phyloP scores from a whole-genome alignment of 2,329 filamentous ascomycete species.

The Fusarium chuoi region DNA sequence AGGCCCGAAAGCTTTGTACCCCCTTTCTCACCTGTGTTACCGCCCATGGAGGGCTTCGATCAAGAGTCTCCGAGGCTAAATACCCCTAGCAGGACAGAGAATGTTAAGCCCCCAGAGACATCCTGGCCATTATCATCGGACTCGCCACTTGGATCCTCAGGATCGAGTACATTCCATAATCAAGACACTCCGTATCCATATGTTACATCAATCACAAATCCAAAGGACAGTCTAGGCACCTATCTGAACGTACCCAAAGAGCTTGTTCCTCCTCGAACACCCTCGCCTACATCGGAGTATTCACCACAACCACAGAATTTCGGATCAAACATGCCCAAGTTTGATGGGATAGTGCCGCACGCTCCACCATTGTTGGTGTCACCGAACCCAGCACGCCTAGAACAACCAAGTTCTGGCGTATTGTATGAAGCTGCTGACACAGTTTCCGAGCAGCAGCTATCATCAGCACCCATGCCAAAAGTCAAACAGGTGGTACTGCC shows the following conservation, averaged over 20 bases:
- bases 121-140: conserved; percentile 23
- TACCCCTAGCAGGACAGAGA: neutral
- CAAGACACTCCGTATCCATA: conserved; percentile 11
- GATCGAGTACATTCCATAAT: conserved; percentile 19
- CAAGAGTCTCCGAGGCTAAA: neutral
- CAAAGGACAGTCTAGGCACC: neutral
- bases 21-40: conserved; percentile 7
- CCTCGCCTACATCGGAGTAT: conserved; percentile 17
- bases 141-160: conserved; percentile 19
- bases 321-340: conserved; percentile 6
- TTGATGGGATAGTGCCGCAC: conserved; percentile 11
- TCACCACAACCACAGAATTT: neutral
- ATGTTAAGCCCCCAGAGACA: neutral
- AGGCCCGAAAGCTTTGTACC: conserved; percentile 19
- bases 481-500: neutral
- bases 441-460: neutral
- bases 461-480: neutral
- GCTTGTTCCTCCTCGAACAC: conserved; percentile 7
- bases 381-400: conserved; percentile 9
- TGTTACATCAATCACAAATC: neutral
- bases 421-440: conserved; percentile 5
- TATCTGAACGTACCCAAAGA: conserved; percentile 9
- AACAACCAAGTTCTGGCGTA: conserved; percentile 18
- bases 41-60: neutral
- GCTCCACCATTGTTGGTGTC: conserved; percentile 15